A percentile compares a stretch with the other conserved stretches of the same genome.
These are phyloP conservation scores for Hirschfeldia incana DNA, from an alignment of 345 rosid species.

Conservation along the genomic window DNA sequence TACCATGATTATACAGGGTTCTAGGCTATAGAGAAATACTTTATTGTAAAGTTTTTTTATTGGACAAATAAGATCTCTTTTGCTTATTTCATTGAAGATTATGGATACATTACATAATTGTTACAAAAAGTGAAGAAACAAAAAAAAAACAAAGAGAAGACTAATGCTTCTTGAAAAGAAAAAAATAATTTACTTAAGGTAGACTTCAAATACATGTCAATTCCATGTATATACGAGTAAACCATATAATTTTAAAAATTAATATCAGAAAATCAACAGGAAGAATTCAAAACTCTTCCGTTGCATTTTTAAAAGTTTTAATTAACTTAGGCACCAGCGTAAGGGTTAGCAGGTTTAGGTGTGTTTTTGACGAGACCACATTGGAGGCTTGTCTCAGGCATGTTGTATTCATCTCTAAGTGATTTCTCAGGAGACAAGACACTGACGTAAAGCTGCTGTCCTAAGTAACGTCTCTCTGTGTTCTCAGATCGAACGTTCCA, in stretches of 20 bases:
- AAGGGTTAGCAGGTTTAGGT: slow-evolving; percentile 63
- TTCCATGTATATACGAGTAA: slow-evolving; percentile 32
- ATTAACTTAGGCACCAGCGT: slow-evolving; percentile 44
- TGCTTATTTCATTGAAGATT: slow-evolving; percentile 32
- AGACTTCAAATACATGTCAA: slow-evolving; percentile 33
- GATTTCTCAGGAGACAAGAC: slow-evolving; percentile 67
- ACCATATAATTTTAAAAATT: slow-evolving; percentile 21
- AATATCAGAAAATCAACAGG: slow-evolving; percentile 25
- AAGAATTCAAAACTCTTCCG: slow-evolving; percentile 29
- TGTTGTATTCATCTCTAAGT: slow-evolving; percentile 84
- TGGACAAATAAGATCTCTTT: slow-evolving; percentile 31
- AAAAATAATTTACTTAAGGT: slow-evolving; percentile 21
- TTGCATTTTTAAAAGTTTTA: slow-evolving; percentile 17
- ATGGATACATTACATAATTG: slow-evolving; percentile 29
- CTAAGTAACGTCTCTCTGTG: slow-evolving; percentile 65
- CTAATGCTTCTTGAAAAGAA: slow-evolving; percentile 15
- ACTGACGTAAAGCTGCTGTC: slow-evolving; percentile 74
- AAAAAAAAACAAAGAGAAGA: background rate
- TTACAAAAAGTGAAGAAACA: slow-evolving; percentile 34
- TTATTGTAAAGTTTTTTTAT: slow-evolving; percentile 12
- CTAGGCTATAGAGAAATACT: slow-evolving; percentile 8
- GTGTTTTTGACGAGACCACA: slow-evolving; percentile 55
- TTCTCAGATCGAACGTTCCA: slow-evolving; percentile 81
- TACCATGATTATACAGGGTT: background rate
- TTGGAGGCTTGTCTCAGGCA: slow-evolving; percentile 57